phyloP scores from a whole-genome alignment of 495 filamentous ascomycete species.

The Penicillium silybi region DNA sequence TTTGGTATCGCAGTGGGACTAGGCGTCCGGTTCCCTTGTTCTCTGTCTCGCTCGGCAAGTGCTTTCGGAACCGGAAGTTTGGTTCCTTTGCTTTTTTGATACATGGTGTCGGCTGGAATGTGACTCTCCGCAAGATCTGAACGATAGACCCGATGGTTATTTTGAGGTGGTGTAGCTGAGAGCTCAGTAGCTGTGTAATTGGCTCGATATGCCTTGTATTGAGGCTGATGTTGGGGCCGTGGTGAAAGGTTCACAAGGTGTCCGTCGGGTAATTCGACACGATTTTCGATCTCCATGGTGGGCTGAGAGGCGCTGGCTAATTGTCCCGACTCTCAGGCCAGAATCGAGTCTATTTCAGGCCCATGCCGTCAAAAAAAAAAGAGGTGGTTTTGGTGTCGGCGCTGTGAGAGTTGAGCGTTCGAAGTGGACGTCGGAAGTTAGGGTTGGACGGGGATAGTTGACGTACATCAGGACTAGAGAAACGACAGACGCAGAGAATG shows the following conservation, averaged over 20 bases:
- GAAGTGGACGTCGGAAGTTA: constrained; percentile 1
- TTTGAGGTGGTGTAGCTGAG: constrained; percentile 5
- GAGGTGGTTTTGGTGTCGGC: background rate
- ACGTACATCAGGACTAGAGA: constrained; percentile 4
- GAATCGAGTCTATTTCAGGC: constrained; percentile 7
- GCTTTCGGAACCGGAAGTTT: constrained; percentile 33
- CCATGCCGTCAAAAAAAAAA: constrained; percentile 23
- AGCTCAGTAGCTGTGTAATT: constrained; percentile 15
- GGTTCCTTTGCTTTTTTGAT: constrained; percentile 24
- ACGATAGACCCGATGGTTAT: background rate
- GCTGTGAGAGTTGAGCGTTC: background rate
- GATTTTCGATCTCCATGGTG: constrained; percentile 25
- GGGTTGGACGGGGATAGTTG: background rate
- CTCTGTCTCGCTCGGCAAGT: constrained; percentile 16
- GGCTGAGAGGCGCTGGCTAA: background rate
- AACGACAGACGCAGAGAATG: constrained; percentile 2
- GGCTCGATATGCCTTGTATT: constrained; percentile 25
- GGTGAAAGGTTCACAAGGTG: constrained; percentile 35
- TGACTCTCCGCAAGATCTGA: constrained; percentile 3
- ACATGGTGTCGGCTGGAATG: constrained; percentile 7
- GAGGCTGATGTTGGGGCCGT: constrained; percentile 15
- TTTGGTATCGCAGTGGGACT: constrained; percentile 22
- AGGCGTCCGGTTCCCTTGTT: constrained; percentile 15
- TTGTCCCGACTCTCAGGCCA: constrained; percentile 17
- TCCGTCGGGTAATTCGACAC: constrained; percentile 30